These are phyloP conservation scores for Capsicum chinense DNA, from an alignment of 257 asterid species.

Conservation along the genomic window DNA sequence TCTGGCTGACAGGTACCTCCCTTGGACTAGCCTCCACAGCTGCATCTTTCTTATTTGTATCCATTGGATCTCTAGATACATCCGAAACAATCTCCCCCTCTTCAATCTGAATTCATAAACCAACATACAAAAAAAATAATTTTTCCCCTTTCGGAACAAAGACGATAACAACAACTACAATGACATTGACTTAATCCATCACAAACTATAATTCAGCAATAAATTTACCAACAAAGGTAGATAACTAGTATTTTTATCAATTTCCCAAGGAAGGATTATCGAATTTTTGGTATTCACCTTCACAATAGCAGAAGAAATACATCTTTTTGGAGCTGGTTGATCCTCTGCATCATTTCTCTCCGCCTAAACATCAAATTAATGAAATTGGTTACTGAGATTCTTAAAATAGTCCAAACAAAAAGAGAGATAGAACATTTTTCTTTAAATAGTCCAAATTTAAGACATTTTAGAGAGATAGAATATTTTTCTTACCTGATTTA, in stretches of 20 bases:
- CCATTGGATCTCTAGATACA: conserved; percentile 21
- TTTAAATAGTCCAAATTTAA: too few relatives aligned
- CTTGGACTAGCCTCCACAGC: conserved; percentile 39
- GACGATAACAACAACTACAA: background rate
- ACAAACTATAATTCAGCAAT: background rate
- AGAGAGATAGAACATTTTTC: too few relatives aligned
- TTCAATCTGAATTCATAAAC: conserved; percentile 29
- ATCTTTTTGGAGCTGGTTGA: conserved; percentile 82
- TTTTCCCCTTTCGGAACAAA: background rate
- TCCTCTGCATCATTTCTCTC: conserved; percentile 83
- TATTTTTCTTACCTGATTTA: too few relatives aligned
- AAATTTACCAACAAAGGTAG: background rate
- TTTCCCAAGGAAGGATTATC: background rate
- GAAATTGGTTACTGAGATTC: too few relatives aligned
- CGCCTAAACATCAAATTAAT: conserved; percentile 50
- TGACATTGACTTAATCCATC: background rate
- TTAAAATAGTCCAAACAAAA: too few relatives aligned
- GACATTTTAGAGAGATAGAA: too few relatives aligned
- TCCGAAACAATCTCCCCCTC: conserved; percentile 31
- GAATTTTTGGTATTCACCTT: conserved; percentile 53
- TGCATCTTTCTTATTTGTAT: conserved; percentile 21
- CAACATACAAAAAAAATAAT: conserved; percentile 14
- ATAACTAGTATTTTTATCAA: background rate
- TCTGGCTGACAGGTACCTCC: conserved; percentile 40
- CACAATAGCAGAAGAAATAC: conserved; percentile 93